Percentiles rank a stretch among this genome's conserved stretches.
Conservation (phyloP, 768 basidiomycete genomes). For the Boletus huronensis region DNA sequence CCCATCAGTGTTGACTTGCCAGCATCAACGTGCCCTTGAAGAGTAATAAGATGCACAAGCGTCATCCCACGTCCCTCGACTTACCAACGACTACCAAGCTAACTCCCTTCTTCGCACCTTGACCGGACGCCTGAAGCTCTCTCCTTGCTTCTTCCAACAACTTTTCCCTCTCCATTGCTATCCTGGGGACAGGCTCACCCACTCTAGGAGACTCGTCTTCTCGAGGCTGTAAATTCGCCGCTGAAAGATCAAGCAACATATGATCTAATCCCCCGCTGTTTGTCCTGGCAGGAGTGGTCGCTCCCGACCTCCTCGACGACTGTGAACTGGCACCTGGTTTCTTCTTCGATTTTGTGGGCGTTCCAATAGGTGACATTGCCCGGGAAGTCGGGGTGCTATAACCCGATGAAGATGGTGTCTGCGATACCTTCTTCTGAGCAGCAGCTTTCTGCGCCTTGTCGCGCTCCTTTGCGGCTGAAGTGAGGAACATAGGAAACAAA, state of each 20-base stretch:
- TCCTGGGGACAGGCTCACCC: conserved; percentile 56
- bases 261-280: conserved; percentile 43
- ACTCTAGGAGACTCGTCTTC: conserved; percentile 36
- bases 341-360: conserved; percentile 42
- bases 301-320: conserved; percentile 36
- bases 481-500: conserved; percentile 32
- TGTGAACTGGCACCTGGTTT: conserved; percentile 33
- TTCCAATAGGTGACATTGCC: conserved; percentile 39
- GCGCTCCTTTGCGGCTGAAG: conserved; percentile 72
- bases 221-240: conserved; percentile 57
- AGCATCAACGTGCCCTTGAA: conserved; percentile 93
- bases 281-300: conserved; percentile 40
- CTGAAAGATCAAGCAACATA: conserved; percentile 68
- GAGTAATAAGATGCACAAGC: conserved; percentile 8
- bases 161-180: conserved; percentile 73
- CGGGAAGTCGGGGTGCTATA: conserved; percentile 40
- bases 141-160: conserved; percentile 75
- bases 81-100: conserved; percentile 92
- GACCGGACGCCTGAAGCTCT: conserved; percentile 43
- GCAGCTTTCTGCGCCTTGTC: conserved; percentile 64
- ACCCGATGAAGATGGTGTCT: conserved; percentile 37
- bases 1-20: conserved; percentile 99
- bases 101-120: conserved; percentile 61
- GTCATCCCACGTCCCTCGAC: conserved; percentile 9
- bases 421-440: conserved; percentile 41